Conservation (phyloP, 805 yeast genomes). For the Starmerella ratchasimensis region DNA sequence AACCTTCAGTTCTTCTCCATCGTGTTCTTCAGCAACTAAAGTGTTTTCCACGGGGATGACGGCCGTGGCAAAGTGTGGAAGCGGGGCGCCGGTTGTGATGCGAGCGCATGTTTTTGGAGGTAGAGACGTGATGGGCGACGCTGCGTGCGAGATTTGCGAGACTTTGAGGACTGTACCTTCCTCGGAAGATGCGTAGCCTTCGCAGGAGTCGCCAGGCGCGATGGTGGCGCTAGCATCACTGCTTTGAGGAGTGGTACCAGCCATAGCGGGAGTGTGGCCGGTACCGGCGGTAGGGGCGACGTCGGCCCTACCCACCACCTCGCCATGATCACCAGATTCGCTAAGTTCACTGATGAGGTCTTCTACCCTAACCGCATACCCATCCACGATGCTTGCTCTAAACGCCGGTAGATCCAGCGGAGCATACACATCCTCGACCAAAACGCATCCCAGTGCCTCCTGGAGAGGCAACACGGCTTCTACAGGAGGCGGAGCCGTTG, state of each 20-base stretch:
- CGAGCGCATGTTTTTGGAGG: conserved; percentile 31
- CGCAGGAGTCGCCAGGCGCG: no score
- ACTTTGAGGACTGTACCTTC: conserved; percentile 28
- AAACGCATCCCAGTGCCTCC: conserved; percentile 28
- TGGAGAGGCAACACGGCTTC: conserved; percentile 23
- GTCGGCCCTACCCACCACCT: no score
- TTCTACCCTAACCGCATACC: conserved; percentile 36
- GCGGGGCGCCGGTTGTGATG: conserved; percentile 45
- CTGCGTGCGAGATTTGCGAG: conserved; percentile 14
- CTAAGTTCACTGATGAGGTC: conserved; percentile 29
- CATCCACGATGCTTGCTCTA: conserved; percentile 45
- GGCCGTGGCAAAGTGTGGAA: conserved; percentile 41
- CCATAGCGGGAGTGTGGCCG: no score
- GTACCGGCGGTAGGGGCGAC: no score
- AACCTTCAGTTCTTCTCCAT: conserved; percentile 35
- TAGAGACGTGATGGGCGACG: conserved; percentile 25
- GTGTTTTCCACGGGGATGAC: conserved; percentile 46
- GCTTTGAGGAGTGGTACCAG: no score
- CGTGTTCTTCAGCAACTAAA: conserved; percentile 25
- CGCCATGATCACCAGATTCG: conserved; percentile 25
- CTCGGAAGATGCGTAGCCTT: no score
- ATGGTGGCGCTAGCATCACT: no score
- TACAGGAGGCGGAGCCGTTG: conserved; percentile 25
- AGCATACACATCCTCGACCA: conserved; percentile 33
- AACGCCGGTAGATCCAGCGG: conserved; percentile 34